Evolutionary conservation across 306 rosid genomes (phyloP).

Genomic region (Cucurbita ficifolia): DNA sequence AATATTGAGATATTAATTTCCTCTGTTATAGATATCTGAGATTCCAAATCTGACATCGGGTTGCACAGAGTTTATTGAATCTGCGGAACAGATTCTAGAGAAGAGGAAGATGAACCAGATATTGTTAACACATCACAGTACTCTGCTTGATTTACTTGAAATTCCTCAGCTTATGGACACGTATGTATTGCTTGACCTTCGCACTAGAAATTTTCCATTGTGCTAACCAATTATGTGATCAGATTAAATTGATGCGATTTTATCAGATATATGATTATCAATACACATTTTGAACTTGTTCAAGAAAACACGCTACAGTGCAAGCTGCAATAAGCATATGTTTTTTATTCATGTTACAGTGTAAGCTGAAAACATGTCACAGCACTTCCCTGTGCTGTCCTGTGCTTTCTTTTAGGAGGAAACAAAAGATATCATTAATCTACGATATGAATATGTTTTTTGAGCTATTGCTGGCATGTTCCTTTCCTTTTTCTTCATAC

Average conservation of each 20-base stretch:
- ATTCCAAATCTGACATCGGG: slow-evolving; percentile 78
- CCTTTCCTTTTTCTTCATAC: not conserved
- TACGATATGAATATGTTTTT: not conserved
- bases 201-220: not conserved
- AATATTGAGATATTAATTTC: slow-evolving; percentile 11
- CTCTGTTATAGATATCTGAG: slow-evolving; percentile 48
- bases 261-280: not conserved
- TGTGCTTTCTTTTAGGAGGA: not conserved
- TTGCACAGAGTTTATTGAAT: slow-evolving; percentile 77
- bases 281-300: not conserved
- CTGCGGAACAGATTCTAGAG: slow-evolving; percentile 78
- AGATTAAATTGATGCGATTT: not conserved
- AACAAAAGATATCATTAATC: not conserved
- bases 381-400: not conserved
- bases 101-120: slow-evolving; percentile 96
- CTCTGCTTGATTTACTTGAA: slow-evolving; percentile 95
- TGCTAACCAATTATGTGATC: not conserved
- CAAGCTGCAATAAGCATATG: not conserved
- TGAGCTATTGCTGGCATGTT: not conserved
- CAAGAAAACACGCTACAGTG: not conserved
- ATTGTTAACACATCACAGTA: slow-evolving; percentile 82
- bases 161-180: slow-evolving; percentile 96
- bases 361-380: not conserved
- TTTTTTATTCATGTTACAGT: not conserved
- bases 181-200: slow-evolving; percentile 22